Conservation (phyloP, 768 basidiomycete genomes). For the Nidularia pulvinata region DNA sequence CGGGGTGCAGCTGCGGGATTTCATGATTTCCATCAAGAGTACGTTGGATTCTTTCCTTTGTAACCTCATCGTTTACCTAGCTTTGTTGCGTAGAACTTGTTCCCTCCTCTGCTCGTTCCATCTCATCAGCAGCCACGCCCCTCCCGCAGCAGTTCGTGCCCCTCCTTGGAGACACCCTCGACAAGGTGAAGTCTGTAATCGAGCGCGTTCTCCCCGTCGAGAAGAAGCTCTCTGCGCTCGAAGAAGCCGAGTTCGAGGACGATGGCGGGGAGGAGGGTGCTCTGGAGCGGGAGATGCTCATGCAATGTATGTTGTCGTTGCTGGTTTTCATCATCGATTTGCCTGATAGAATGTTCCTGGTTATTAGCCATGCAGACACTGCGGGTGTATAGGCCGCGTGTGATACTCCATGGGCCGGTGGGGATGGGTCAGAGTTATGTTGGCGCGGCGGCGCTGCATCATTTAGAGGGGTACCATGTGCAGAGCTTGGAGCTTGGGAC, state of each 20-base stretch:
- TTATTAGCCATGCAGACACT: conserved; percentile 85
- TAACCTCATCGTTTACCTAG: background rate
- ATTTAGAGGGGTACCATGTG: conserved; percentile 94
- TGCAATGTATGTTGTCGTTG: conserved; percentile 65
- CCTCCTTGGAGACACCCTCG: conserved; percentile 66
- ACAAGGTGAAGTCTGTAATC: conserved; percentile 73
- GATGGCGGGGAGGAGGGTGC: conserved; percentile 73
- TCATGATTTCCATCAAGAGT: conserved; percentile 98
- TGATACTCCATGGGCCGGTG: conserved; percentile 74
- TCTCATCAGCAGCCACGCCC: conserved; percentile 82
- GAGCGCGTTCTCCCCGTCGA: conserved; percentile 73
- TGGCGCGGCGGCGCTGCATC: conserved; percentile 89
- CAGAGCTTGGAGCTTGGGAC: conserved; percentile 93
- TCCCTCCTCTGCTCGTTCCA: conserved; percentile 92
- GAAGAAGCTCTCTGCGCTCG: conserved; percentile 82
- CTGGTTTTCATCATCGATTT: background rate
- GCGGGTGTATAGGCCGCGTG: conserved; percentile 86
- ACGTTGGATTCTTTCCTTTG: conserved; percentile 19
- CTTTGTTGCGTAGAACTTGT: conserved; percentile 69
- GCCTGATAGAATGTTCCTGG: background rate
- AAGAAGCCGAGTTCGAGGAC: conserved; percentile 96
- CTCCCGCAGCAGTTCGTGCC: conserved; percentile 86
- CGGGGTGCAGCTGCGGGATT: conserved; percentile 82
- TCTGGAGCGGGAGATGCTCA: conserved; percentile 83
- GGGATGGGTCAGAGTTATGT: conserved; percentile 95